Evolutionary conservation across 2,329 filamentous ascomycete species (phyloP), one percentile per base, ranked within the genome.

Genomic region (Hortaea werneckii): DNA sequence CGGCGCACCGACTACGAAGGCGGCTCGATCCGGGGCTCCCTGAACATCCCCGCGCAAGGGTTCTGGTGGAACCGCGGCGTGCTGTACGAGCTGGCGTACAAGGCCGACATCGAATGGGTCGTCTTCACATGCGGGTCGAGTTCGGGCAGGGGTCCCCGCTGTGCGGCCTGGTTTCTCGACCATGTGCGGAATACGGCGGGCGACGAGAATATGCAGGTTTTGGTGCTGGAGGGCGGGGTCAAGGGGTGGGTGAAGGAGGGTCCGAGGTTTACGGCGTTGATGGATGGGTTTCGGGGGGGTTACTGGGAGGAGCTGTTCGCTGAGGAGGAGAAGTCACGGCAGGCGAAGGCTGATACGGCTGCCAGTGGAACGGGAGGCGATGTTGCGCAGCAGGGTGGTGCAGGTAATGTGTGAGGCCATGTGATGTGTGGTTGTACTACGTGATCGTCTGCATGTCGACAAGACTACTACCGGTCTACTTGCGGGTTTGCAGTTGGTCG

Each of bases 1-100:
- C 66, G 70, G 20, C 61, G 69, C 35, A 72, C 63, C n/a, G 70
- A 72, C 54, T 72, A 69, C 50, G 66, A 69, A 44, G 70, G 70
- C 32, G 70, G 69, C 10, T 56, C 61, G 5, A 69, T 72, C 41
- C 58, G 62, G 26, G 68, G 68, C n/a, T 69, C 65, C 51, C 54
- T 73, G 29, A 72, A 72, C 48, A 58, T 73, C 37, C 70, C 70
- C n/a, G 70, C 70, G 0, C 68, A 72, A 42, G 65, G 64, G 37
- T 72, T 73, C 58, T 71, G 66, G 55, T 60, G 65, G 63, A 72
- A 72, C 50, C 56, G 65, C 37, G 67, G 58, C 1, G 64, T 65
- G n/a, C 55, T 72, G 44, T 68, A 69, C 35, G 61, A 69, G 44
- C 50, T 73, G 29, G 68, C 66, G 43, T 69, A 66, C 50, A 62